phyloP scores from a whole-genome alignment of 2,329 filamentous ascomycete genomes.

The Sporothrix mexicana region DNA sequence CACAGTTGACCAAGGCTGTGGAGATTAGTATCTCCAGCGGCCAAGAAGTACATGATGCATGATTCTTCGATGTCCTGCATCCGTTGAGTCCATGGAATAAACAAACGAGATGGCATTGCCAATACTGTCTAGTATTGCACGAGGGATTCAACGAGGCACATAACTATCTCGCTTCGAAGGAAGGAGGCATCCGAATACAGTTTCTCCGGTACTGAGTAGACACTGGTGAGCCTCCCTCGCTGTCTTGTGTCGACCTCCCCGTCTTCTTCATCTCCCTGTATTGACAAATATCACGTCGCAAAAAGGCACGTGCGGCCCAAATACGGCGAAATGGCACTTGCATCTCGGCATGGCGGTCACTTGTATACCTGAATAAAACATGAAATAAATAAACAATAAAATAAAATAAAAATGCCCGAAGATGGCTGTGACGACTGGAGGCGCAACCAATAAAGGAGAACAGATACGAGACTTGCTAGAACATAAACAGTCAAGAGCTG shows the following conservation, averaged over 20 bases:
- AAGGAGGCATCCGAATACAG: neutral
- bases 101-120: too few species aligned
- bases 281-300: neutral
- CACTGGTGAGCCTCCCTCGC: too few species aligned
- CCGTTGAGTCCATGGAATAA: too few species aligned
- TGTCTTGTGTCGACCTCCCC: neutral
- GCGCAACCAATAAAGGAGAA: neutral
- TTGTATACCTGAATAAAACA: neutral
- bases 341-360: neutral
- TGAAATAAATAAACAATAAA: neutral
- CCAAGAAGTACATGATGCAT: too few species aligned
- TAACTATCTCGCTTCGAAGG: neutral
- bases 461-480: neutral
- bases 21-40: too few species aligned
- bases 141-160: neutral
- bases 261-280: neutral
- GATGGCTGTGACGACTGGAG: too few species aligned
- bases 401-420: neutral
- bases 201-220: too few species aligned
- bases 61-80: too few species aligned
- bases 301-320: too few species aligned
- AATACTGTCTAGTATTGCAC: neutral
- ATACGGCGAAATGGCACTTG: neutral
- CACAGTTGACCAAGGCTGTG: too few species aligned
- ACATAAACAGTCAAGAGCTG: conserved; percentile 10